Base-by-base conservation (phyloP, 164 flowering plant species). In the Aristolochia fimbriata region DNA sequence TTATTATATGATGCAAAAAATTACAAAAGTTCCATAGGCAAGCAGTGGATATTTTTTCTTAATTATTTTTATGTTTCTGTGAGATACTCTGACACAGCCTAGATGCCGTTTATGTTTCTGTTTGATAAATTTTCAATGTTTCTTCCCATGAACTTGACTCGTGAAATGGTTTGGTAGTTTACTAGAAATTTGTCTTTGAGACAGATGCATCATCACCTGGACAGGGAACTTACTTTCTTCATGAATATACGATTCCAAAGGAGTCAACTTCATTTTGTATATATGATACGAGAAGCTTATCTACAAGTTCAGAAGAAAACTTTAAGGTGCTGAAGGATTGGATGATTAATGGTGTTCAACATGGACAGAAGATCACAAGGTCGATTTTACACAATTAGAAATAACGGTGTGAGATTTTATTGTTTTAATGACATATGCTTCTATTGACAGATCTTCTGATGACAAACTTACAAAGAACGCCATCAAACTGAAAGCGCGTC, bases 271-370 rank as follows among this genome's bases (percentile, higher is more conserved):
- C 90, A 19, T 83, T 91, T 55, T 83, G 94, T 64, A 62, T 91
- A 23, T 88, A 76, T 64, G 97, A 91, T 68, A 88, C 91, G 3
- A 89, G 90, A 6, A 62, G 88, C 67, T 70, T 90, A 66, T 79
- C 83, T 49, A 68, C 71, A 68, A 61, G 71, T 47, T 41, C 69
- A n/a, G 63, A 66, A 57, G 89, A 81, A 17, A 82, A 84, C 68
- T 58, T 55, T 47, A 47, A 72, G 57, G 68, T 76, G 73, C 27
- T 91, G 13, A 68, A 73, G 62, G 71, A 45, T 10, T 91, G 94
- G 97, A 80, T 88, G 78, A 78, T 70, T 25, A 62, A 71, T 48
- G 97, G 97, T 52, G 86, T 91, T 62, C 76, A 76, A 21, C 78
- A 80, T 75, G 91, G 94, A 16, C 74, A 82, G 57, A 71, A 67